Evolutionary conservation across 2,329 filamentous ascomycete species (phyloP).

Genomic region (Aspergillus proliferans): DNA sequence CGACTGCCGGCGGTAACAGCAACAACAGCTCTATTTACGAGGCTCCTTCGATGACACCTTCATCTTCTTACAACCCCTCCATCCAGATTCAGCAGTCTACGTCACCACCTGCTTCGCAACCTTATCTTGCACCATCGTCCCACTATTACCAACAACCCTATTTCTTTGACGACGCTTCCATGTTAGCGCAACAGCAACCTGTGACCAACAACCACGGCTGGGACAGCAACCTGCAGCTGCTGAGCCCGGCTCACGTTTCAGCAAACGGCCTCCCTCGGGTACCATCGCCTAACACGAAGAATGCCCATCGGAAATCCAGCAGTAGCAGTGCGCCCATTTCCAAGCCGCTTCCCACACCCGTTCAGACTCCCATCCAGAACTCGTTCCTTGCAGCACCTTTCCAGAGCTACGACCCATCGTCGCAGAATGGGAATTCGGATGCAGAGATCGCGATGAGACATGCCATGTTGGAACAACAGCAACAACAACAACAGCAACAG

Average conservation of each 20-base stretch:
- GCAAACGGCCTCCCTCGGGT: conserved; percentile 20
- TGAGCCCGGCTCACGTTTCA: conserved; percentile 27
- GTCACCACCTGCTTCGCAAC: conserved; percentile 25
- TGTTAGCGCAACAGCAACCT: conserved; percentile 37
- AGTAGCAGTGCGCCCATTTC: conserved; percentile 34
- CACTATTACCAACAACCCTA: conserved; percentile 8
- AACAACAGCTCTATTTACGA: conserved; percentile 26
- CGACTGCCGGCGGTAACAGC: conserved; percentile 8
- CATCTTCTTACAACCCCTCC: conserved; percentile 33
- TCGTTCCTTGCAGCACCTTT: conserved; percentile 44
- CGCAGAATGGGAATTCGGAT: conserved; percentile 39
- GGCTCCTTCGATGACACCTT: conserved; percentile 37
- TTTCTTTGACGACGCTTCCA: conserved; percentile 24
- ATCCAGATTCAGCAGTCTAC: conserved; percentile 27
- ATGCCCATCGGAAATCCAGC: conserved; percentile 33
- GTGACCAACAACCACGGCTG: conserved; percentile 29
- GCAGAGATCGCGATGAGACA: conserved; percentile 57
- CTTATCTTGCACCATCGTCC: conserved; percentile 26
- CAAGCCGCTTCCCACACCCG: conserved; percentile 52
- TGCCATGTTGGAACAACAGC: conserved; percentile 47
- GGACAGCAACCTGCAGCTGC: conserved; percentile 31
- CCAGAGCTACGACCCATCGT: conserved; percentile 39
- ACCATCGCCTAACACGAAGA: conserved; percentile 24
- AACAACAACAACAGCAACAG: conserved; percentile 32
- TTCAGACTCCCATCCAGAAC: conserved; percentile 49